Evolutionary conservation across 306 rosid species (phyloP), one percentile per base, ranked within the genome.

Genomic region (Cucurbita ficifolia): DNA sequence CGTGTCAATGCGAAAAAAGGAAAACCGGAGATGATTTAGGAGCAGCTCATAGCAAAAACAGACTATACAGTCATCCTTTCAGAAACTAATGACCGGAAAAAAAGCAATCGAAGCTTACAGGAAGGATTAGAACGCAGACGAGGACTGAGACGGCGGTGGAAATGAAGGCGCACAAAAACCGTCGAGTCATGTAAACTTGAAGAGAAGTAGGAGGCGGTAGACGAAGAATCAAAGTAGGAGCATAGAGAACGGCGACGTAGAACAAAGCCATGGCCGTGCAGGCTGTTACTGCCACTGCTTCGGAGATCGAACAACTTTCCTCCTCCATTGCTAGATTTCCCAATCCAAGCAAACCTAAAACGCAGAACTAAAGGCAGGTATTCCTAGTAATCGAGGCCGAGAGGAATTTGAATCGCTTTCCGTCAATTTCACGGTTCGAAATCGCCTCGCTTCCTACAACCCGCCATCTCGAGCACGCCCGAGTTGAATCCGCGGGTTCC

Each of bases 191-290:
- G 85, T 79, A 89, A 78, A 38, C 71, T 49, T 84, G 73, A 79
- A 80, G 75, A 39, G 97, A 89, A 42, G 96, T 51, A 73, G 98
- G 89, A 11, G 90, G 91, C 4, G 92, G 92, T 11, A 94, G 87
- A 17, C 95, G 96, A 18, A 94, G 89, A 64, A 94, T 76, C 61
- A 86, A 8, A 43, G 92, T 86, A 75, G 98, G 97, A n/a, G 86
- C 86, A 79, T 94, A 86, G 57, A 93, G 87, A 74, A 87, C 69
- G 46, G 75, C 92, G 17, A 94, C 95, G 79, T 85, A 94, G 54
- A 86, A 80, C 29, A 86, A 45, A 6, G 99, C 95, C 96, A 91
- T 83, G 10, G 86, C 71, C 4, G 82, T 71, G 82, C 88, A 89
- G 18, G 91, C 80, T 33, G 65, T 17, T 52, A 81, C 81, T 6